Percentiles rank a stretch among this genome's conserved stretches.
These are phyloP conservation scores for Suillus americanus DNA, from an alignment of 768 basidiomycete species.

Conservation along the genomic window DNA sequence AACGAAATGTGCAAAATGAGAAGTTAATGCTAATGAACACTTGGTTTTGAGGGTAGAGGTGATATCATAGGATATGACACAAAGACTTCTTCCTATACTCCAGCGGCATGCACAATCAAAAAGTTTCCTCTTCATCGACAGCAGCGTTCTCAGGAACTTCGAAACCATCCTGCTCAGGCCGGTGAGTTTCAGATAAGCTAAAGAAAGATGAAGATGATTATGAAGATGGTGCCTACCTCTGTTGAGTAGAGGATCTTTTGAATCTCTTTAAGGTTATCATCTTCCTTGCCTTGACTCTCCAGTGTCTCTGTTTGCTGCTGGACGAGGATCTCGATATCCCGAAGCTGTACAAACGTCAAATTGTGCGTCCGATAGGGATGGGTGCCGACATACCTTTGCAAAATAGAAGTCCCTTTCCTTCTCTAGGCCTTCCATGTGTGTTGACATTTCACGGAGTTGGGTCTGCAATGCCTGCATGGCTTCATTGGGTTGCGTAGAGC, in stretches of 20 bases:
- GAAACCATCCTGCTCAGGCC: slow-evolving; percentile 74
- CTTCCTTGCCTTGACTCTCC: slow-evolving; percentile 56
- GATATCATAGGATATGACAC: slow-evolving; percentile 12
- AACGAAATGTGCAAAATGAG: not conserved
- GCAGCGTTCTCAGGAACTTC: slow-evolving; percentile 73
- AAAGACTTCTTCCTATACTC: slow-evolving; percentile 10
- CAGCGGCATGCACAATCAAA: slow-evolving; percentile 36
- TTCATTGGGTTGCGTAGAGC: slow-evolving; percentile 66
- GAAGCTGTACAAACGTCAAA: slow-evolving; percentile 56
- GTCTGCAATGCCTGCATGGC: slow-evolving; percentile 64
- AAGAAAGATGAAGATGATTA: slow-evolving; percentile 3
- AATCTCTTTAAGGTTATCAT: slow-evolving; percentile 68
- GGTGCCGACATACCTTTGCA: slow-evolving; percentile 67
- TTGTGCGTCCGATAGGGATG: slow-evolving; percentile 7
- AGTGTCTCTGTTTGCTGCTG: slow-evolving; percentile 72
- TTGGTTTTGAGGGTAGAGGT: slow-evolving; percentile 15
- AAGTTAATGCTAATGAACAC: slow-evolving; percentile 12
- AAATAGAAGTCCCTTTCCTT: slow-evolving; percentile 99
- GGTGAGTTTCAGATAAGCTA: slow-evolving; percentile 9
- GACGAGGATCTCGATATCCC: slow-evolving; percentile 94
- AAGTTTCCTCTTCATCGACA: slow-evolving; percentile 82
- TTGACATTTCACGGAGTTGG: slow-evolving; percentile 80
- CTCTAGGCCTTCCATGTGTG: slow-evolving; percentile 86
- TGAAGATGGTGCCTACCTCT: slow-evolving; percentile 56
- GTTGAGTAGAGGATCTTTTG: slow-evolving; percentile 94